phyloP scores from a whole-genome alignment of 345 rosid genomes.

The Durio zibethinus region DNA sequence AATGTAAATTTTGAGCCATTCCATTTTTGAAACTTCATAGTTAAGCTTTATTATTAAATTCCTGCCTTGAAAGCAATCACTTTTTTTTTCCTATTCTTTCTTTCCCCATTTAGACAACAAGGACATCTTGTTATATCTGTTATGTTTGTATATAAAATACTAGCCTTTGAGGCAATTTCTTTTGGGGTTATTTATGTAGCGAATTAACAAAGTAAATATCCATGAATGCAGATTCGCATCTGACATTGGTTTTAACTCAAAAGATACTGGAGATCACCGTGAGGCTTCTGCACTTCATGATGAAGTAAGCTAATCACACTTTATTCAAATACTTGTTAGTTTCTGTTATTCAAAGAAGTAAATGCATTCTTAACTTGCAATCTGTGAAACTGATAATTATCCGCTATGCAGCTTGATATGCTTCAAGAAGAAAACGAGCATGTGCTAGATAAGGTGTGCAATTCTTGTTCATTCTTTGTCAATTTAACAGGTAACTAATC shows the following conservation, averaged over 20 bases:
- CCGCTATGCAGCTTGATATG: conserved; percentile 74
- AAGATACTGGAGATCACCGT: conserved; percentile 53
- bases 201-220: conserved; percentile 5
- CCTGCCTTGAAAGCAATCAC: background rate
- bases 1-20: background rate
- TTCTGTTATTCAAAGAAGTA: background rate
- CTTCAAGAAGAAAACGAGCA: conserved; percentile 83
- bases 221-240: conserved; percentile 52
- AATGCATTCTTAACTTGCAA: conserved; percentile 9
- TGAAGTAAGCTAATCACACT: conserved; percentile 52
- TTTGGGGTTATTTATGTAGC: background rate
- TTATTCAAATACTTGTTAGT: background rate
- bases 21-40: background rate
- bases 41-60: background rate
- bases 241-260: conserved; percentile 44
- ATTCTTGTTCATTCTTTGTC: background rate
- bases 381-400: conserved; percentile 14
- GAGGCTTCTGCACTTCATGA: conserved; percentile 93
- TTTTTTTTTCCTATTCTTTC: background rate
- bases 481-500: background rate
- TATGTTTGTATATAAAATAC: background rate
- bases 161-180: background rate
- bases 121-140: background rate
- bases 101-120: too few relatives aligned
- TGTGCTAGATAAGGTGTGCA: conserved; percentile 55